Evolutionary conservation across 2,329 filamentous ascomycete species (phyloP).

Genomic region (Fusarium sp.): DNA sequence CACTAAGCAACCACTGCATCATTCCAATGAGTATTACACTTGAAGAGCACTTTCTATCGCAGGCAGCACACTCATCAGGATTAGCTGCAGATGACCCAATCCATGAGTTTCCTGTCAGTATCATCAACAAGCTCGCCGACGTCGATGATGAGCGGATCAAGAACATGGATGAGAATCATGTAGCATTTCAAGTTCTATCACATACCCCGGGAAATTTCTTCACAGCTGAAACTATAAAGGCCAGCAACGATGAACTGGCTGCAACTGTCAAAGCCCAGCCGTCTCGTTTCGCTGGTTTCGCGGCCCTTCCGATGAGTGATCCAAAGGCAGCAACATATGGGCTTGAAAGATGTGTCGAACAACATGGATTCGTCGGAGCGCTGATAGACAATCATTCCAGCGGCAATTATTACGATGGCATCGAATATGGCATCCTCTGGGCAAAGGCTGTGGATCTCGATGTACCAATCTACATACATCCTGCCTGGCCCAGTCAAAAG

Average conservation of each 20-base stretch:
- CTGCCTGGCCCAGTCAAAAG: background rate
- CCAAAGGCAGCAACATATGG: background rate
- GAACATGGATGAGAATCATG: background rate
- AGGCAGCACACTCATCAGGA: background rate
- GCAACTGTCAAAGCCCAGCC: background rate
- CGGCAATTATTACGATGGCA: background rate
- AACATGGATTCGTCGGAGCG: background rate
- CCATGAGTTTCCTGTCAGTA: background rate
- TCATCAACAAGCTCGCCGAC: background rate
- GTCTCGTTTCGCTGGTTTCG: background rate
- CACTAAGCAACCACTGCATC: fast-evolving
- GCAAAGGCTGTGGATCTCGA: background rate
- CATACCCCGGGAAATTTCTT: background rate
- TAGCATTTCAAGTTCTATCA: background rate
- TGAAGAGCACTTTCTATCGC: background rate
- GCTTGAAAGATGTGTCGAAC: background rate
- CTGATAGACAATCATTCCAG: background rate
- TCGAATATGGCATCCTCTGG: background rate
- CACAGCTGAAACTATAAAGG: background rate
- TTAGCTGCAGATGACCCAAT: background rate
- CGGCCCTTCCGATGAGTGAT: background rate
- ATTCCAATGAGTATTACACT: background rate
- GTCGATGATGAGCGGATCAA: background rate
- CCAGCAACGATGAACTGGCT: background rate
- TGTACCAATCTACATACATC: background rate